Base-by-base conservation (phyloP, 1,284 basidiomycete genomes). In the Irpex sp. region DNA sequence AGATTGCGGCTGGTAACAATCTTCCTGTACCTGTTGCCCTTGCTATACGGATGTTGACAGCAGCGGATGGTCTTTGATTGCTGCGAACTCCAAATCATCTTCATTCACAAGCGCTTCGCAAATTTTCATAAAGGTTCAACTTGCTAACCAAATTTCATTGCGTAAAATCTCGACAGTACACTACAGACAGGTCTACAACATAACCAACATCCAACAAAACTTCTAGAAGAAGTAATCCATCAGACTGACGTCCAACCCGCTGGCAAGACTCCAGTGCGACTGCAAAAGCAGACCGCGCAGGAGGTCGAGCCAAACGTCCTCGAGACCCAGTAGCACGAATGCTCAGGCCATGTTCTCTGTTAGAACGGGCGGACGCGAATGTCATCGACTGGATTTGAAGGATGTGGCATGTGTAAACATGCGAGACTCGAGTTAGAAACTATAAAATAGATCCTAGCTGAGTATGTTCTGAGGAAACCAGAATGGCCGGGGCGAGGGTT, bases 381-480 rank as follows among this genome's bases (percentile, higher is more conserved):
- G 80, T 91, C 88, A 91, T 91, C 88, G 81, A 87, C 80, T 87
- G 88, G 85, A 90, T 84, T 82, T 85, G 83, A 88, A 88, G 83
- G 81, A 85, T 85, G 85, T 77, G 88, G 88, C 88, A 90, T 87
- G 86, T 83, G 82, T 89, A 89, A 88, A 90, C 87, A 89, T 89
- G 88, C 88, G 85, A 88, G 87, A 91, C 87, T 88, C 82, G 87
- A 88, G 89, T 90, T 87, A 90, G 89, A 88, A 87, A 86, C 88
- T 91, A 88, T 90, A 87, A 83, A 91, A 91, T 83, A 91, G 89
- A 91, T 91, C 89, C 89, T 90, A 84, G 82, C 82, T 88, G 88
- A 91, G 89, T 91, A 91, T 91, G 89, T 89, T 90, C 88, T 87
- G 65, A 79, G 70, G 84, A 81, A 79, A 74, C 72, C 64, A 36